These are phyloP conservation scores for Clonostachys sp. DNA, from an alignment of 2,329 filamentous ascomycete genomes.

Conservation along the genomic window DNA sequence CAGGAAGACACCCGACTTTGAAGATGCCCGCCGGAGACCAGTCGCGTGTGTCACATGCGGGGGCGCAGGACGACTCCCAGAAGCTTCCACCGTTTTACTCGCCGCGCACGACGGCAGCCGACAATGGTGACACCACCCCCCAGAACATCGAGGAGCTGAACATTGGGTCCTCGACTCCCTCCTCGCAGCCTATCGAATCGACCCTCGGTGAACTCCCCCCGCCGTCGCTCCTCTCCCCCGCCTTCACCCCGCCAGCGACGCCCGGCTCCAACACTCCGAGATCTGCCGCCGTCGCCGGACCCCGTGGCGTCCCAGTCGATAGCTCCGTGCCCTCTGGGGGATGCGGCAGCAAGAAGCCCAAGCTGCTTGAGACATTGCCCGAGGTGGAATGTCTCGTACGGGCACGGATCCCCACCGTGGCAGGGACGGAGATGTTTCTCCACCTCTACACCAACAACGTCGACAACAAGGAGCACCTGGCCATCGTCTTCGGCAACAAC, in stretches of 20 bases:
- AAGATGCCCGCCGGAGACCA: slow-evolving; percentile 3
- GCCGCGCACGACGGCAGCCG: slow-evolving; percentile 14
- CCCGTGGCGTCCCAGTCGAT: slow-evolving; percentile 55
- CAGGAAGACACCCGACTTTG: neutral
- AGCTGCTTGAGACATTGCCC: slow-evolving; percentile 71
- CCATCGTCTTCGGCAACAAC: slow-evolving; percentile 88
- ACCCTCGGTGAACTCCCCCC: slow-evolving; percentile 29
- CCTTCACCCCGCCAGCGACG: slow-evolving; percentile 70
- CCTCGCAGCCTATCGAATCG: slow-evolving; percentile 9
- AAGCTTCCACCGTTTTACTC: slow-evolving; percentile 33
- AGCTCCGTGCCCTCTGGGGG: slow-evolving; percentile 53
- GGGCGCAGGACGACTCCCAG: neutral
- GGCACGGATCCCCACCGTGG: slow-evolving; percentile 88
- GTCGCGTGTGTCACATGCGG: neutral
- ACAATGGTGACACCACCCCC: neutral
- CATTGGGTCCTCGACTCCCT: slow-evolving; percentile 5
- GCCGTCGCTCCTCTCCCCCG: slow-evolving; percentile 78
- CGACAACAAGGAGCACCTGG: slow-evolving; percentile 93
- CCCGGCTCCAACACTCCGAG: slow-evolving; percentile 52
- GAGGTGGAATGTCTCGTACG: slow-evolving; percentile 91
- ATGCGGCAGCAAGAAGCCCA: slow-evolving; percentile 61
- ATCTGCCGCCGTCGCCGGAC: slow-evolving; percentile 17
- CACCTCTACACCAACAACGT: slow-evolving; percentile 91
- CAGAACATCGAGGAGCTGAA: neutral
- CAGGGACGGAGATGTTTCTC: slow-evolving; percentile 92